Evolutionary conservation across 164 flowering plant species (phyloP).

Genomic region (Paratinospora sagittata): DNA sequence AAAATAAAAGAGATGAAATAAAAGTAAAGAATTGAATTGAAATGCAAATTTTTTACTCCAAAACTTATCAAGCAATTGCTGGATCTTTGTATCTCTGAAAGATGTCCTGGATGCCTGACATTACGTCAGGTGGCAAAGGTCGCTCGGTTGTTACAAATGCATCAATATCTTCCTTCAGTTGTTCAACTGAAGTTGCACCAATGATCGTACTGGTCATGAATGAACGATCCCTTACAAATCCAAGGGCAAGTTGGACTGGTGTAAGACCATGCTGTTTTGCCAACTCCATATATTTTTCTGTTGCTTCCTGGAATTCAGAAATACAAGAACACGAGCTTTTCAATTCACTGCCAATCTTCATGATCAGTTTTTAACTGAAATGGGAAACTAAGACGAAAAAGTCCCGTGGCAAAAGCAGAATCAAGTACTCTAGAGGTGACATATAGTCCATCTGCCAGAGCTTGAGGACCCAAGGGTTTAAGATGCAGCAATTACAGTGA

Average conservation of each 20-base stretch:
- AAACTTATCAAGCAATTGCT: conserved; percentile 31
- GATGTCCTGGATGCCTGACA: conserved; percentile 50
- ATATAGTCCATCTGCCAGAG: too few species aligned
- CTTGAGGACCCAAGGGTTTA: neutral
- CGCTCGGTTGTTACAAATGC: conserved; percentile 59
- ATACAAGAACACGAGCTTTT: neutral
- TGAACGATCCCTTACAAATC: conserved; percentile 79
- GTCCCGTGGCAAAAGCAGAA: neutral
- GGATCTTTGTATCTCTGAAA: conserved; percentile 84
- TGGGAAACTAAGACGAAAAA: neutral
- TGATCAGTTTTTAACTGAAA: neutral
- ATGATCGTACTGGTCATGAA: conserved; percentile 88
- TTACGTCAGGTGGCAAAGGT: conserved; percentile 67
- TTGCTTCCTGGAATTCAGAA: conserved; percentile 66
- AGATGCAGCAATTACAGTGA: neutral
- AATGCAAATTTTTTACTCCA: neutral
- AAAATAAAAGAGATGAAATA: neutral
- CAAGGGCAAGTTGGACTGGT: conserved; percentile 78
- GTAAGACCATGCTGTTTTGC: conserved; percentile 73
- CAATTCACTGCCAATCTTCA: neutral
- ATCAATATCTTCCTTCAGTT: conserved; percentile 78
- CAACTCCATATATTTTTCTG: conserved; percentile 46
- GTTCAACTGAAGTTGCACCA: conserved; percentile 84
- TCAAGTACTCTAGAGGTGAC: neutral
- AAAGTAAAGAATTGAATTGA: neutral